Percentiles rank a stretch among this genome's conserved stretches.
These are phyloP conservation scores for Bipolaris zeicola DNA, from an alignment of 2,329 filamentous ascomycete genomes.

Conservation along the genomic window DNA sequence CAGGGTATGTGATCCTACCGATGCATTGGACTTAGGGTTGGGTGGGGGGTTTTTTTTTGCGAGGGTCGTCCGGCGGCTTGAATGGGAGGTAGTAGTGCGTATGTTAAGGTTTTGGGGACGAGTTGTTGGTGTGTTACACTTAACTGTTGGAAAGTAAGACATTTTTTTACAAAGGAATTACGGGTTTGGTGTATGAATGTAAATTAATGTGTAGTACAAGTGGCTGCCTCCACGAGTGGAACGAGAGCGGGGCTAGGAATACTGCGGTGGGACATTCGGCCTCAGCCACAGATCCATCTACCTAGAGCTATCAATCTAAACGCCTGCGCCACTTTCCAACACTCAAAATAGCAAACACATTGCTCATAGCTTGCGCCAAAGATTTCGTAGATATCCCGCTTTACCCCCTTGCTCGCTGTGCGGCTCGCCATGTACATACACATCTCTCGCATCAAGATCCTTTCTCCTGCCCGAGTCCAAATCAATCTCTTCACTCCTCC, in stretches of 20 bases:
- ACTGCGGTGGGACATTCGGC: not conserved
- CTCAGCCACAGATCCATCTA: not conserved
- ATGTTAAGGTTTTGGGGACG: too few relatives aligned
- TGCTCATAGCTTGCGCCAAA: conserved; percentile 18
- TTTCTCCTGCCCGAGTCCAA: conserved; percentile 46
- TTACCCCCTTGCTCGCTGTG: conserved; percentile 10
- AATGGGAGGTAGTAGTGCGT: not conserved
- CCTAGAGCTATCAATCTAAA: not conserved
- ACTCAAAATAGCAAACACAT: not conserved
- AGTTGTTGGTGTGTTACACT: not conserved
- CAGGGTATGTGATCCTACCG: not conserved
- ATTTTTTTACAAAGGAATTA: too few relatives aligned
- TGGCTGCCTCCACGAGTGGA: too few relatives aligned
- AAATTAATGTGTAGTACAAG: not conserved
- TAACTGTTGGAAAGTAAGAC: not conserved
- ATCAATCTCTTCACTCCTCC: conserved; percentile 47
- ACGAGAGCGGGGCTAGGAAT: not conserved
- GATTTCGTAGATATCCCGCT: conserved; percentile 14
- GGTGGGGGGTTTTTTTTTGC: too few relatives aligned
- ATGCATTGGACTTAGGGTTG: not conserved
- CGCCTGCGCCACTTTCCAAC: too few relatives aligned
- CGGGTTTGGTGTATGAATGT: not conserved
- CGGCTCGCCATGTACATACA: conserved; percentile 10
- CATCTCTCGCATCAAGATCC: conserved; percentile 42
- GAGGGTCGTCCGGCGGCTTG: not conserved